phyloP scores from a whole-genome alignment of 352 stramenopile species.

The Elongisporangium anandrum region DNA sequence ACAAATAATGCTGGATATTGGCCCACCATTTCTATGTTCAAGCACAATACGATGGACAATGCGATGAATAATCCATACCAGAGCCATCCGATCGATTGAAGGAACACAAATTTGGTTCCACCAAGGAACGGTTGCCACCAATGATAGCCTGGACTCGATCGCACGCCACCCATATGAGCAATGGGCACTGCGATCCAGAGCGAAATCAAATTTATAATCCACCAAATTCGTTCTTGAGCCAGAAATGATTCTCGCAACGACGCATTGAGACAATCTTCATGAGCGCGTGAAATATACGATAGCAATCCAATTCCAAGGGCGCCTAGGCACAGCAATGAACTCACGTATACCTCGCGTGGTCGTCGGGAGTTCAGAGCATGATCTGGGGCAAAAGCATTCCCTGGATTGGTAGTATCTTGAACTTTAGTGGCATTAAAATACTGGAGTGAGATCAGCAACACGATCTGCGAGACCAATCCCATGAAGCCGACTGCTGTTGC shows the following conservation, averaged over 20 bases:
- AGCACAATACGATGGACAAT: constrained; percentile 26
- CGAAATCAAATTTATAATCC: constrained; percentile 26
- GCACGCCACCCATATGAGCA: constrained; percentile 31
- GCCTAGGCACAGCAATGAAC: constrained; percentile 20
- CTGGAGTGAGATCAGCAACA: constrained; percentile 44
- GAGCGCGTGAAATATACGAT: constrained; percentile 14
- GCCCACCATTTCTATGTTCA: constrained; percentile 30
- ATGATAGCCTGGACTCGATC: constrained; percentile 16
- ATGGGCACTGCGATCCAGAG: constrained; percentile 32
- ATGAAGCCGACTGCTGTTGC: constrained; percentile 30
- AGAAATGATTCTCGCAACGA: constrained; percentile 8
- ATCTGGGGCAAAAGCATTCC: neutral
- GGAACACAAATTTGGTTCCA: constrained; percentile 54
- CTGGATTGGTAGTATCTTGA: neutral
- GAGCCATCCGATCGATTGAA: constrained; percentile 54
- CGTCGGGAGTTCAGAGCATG: neutral
- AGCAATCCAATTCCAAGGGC: constrained; percentile 18
- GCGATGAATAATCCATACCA: constrained; percentile 52
- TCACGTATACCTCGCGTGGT: constrained; percentile 32
- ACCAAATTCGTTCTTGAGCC: constrained; percentile 33
- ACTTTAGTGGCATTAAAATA: constrained; percentile 22
- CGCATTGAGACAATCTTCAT: constrained; percentile 1
- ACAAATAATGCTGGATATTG: constrained; percentile 19
- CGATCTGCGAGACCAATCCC: constrained; percentile 43
- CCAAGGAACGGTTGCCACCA: constrained; percentile 56